Evolutionary conservation across 805 yeast genomes (phyloP).

Genomic region (Ogataea angusta): DNA sequence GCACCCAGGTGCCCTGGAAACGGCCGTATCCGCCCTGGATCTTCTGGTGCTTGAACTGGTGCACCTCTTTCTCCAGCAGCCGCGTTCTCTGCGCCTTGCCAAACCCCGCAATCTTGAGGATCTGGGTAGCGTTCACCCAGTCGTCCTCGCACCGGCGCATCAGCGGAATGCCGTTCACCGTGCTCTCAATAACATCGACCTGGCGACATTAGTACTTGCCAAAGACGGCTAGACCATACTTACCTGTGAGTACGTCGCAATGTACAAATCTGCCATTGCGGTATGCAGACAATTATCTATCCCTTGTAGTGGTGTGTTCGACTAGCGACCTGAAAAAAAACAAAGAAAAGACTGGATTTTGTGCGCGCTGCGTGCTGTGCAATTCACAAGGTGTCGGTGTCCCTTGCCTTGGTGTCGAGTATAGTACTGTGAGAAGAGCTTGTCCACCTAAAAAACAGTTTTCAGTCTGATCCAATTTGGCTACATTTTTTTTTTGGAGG

Average conservation of each 20-base stretch:
- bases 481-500: slow-evolving; percentile 6
- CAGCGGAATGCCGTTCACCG: slow-evolving; percentile 66
- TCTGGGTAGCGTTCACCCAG: slow-evolving; percentile 91
- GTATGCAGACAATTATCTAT: neutral
- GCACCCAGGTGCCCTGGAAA: slow-evolving; percentile 87
- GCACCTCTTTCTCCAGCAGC: slow-evolving; percentile 72
- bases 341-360: neutral
- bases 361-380: neutral
- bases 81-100: slow-evolving; percentile 79
- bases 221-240: slow-evolving; percentile 12
- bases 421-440: neutral
- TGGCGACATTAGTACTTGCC: slow-evolving; percentile 6
- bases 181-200: slow-evolving; percentile 57
- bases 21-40: slow-evolving; percentile 85
- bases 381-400: no score
- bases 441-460: slow-evolving; percentile 5
- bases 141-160: slow-evolving; percentile 91
- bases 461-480: slow-evolving; percentile 12
- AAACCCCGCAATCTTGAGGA: slow-evolving; percentile 71
- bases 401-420: no score
- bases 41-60: slow-evolving; percentile 62
- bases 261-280: slow-evolving; percentile 30
- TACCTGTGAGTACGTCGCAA: slow-evolving; percentile 47
- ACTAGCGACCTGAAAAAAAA: no score
- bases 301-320: no score